Base-by-base conservation (phyloP, 495 filamentous ascomycete genomes). In the Peziza echinospora region DNA sequence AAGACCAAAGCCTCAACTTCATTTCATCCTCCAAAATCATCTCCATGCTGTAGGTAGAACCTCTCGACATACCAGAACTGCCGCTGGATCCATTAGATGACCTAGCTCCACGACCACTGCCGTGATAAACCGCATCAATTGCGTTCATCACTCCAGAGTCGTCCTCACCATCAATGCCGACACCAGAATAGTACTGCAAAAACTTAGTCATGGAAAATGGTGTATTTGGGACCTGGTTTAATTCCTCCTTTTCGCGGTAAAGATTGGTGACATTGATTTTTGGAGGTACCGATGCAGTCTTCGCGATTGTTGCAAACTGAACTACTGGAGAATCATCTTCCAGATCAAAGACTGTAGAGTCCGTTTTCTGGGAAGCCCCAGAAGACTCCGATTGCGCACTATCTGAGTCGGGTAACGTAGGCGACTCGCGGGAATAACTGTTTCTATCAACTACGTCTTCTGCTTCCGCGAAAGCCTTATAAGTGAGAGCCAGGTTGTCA, bases 1-100 rank as follows among this genome's bases (percentile, higher is more conserved):
- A 61, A 8, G 79, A 78, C 26, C 49, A 56, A 22, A 55, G 53
- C 10, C 57, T 39, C 24, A 60, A 49, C n/a, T 51, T 51, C 49
- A 60, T 59, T 48, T 60, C 57, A 39, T 55, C 52, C 1, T 53
- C 47, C 0, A 43, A 43, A 23, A n/a, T 11, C 16, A 43, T 11
- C 21, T 21, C 16, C 22, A 11, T 17, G n/a, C n/a, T 11, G 16
- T 4, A 13, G 5, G 41, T 19, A 17, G 41, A 23, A 10, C 41
- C 16, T n/a, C 10, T 37, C 13, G 55, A 59, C 22, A 41, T 40
- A 48, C 55, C 48, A 16, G 46, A 26, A 39, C 45, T 48, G n/a
- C n/a, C n/a, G 30, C 51, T 53, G 0, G 54, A 56, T 25, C 49
- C 46, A 28, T 24, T 19, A 17, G 52, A 54, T 43, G 44, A 37